phyloP scores from a whole-genome alignment of 2,329 filamentous ascomycete genomes.

The Monosporascus cannonballus region DNA sequence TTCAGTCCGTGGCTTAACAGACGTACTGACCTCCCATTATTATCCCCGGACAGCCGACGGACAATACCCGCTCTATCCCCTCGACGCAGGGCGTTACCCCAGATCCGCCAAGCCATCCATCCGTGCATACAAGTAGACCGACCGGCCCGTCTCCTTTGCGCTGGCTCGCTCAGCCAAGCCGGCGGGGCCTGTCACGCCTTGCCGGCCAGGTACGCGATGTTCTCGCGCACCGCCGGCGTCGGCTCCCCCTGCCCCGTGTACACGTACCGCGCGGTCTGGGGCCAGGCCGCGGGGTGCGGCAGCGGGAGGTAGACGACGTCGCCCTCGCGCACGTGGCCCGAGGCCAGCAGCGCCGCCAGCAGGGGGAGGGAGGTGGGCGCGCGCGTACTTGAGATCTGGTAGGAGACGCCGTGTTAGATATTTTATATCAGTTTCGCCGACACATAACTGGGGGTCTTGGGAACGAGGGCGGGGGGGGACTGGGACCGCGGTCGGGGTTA shows the following conservation, averaged over 20 bases:
- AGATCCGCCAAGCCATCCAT: too few species aligned
- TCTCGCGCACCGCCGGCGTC: slow-evolving; percentile 41
- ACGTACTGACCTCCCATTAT: too few species aligned
- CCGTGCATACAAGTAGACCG: too few species aligned
- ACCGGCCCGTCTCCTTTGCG: too few species aligned
- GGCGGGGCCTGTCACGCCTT: slow-evolving; percentile 24
- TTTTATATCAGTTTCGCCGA: background rate
- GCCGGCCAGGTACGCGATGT: slow-evolving; percentile 51
- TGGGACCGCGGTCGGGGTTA: background rate
- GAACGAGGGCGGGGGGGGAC: background rate
- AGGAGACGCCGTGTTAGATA: background rate
- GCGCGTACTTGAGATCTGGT: slow-evolving; percentile 42
- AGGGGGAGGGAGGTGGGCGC: slow-evolving; percentile 50
- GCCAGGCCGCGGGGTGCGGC: slow-evolving; percentile 51
- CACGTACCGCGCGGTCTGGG: slow-evolving; percentile 46
- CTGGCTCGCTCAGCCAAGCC: too few species aligned
- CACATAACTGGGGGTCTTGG: background rate
- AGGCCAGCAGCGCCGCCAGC: slow-evolving; percentile 48
- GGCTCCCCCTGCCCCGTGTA: slow-evolving; percentile 45
- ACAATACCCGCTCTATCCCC: too few species aligned
- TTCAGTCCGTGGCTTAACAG: too few species aligned
- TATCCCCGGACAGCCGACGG: too few species aligned
- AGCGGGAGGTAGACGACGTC: slow-evolving; percentile 53
- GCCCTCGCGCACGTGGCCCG: slow-evolving; percentile 42
- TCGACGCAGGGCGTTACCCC: too few species aligned